Conservation (phyloP, 2,329 filamentous ascomycete species). For the Hypoxylon sp. region DNA sequence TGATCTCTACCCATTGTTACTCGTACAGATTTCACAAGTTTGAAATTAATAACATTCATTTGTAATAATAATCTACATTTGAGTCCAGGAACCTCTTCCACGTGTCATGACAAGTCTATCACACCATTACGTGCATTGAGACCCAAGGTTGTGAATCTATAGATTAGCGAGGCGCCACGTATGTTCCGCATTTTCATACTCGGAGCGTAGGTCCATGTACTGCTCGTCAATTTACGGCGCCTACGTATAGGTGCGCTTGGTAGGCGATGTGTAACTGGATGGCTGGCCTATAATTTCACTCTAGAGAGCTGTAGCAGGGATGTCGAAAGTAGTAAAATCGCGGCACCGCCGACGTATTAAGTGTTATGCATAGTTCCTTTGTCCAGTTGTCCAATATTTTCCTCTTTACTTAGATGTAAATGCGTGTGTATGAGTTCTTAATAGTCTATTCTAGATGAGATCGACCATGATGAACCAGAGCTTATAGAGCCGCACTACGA, state of each 20-base stretch:
- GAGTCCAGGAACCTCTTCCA: neutral
- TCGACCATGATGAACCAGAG: neutral
- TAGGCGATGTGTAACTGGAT: conserved; percentile 15
- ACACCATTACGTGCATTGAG: conserved; percentile 18
- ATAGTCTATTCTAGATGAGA: neutral
- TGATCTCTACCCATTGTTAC: neutral
- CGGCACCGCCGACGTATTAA: conserved; percentile 19
- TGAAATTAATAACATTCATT: neutral
- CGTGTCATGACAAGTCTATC: neutral
- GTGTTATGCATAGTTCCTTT: neutral
- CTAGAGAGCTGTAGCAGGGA: conserved; percentile 15
- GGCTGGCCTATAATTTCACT: conserved; percentile 10
- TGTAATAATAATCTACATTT: neutral
- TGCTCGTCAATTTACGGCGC: neutral
- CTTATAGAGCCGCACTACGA: neutral
- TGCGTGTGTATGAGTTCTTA: neutral
- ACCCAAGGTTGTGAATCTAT: conserved; percentile 8
- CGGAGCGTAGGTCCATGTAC: neutral
- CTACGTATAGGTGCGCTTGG: neutral
- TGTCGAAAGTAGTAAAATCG: conserved; percentile 3
- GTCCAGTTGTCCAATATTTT: neutral
- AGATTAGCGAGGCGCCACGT: conserved; percentile 37
- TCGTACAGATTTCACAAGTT: neutral
- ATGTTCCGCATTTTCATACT: neutral
- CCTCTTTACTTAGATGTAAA: conserved; percentile 1